These are phyloP conservation scores for Lachancea waltii DNA, from an alignment of 805 yeast species.

Conservation along the genomic window DNA sequence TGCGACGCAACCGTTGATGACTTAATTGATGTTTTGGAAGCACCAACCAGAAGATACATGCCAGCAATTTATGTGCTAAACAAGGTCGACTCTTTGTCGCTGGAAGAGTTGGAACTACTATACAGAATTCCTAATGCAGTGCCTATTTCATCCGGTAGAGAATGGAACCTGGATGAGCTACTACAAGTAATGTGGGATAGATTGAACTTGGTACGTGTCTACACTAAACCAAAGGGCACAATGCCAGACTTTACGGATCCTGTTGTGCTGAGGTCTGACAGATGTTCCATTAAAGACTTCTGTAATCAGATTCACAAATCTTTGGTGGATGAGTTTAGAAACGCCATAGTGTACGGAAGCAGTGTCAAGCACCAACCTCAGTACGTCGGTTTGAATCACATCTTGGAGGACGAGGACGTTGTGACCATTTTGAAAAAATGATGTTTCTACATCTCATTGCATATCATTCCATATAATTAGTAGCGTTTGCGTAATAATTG, in stretches of 20 bases:
- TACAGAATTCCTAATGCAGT: constrained; percentile 95
- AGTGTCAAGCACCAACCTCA: constrained; percentile 98
- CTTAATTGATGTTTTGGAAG: constrained; percentile 88
- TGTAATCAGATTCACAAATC: constrained; percentile 95
- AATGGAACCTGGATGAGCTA: constrained; percentile 95
- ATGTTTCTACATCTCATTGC: constrained; percentile 2
- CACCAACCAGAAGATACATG: constrained; percentile 82
- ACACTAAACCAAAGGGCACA: constrained; percentile 93
- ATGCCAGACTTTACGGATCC: constrained; percentile 95
- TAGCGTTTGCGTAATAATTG: too few relatives aligned
- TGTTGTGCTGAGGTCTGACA: constrained; percentile 77
- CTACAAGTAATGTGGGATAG: constrained; percentile 94
- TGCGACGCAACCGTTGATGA: constrained; percentile 98
- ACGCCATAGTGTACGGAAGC: constrained; percentile 87
- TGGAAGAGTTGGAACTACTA: constrained; percentile 85
- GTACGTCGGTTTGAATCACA: constrained; percentile 82
- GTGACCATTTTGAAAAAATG: constrained; percentile 83
- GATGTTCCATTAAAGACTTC: constrained; percentile 87
- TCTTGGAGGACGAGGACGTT: constrained; percentile 90
- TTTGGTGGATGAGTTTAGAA: constrained; percentile 86
- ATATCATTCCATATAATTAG: background rate
- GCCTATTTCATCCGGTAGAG: constrained; percentile 91
- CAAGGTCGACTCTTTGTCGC: constrained; percentile 90
- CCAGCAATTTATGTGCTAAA: constrained; percentile 94
- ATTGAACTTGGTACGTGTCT: constrained; percentile 85